Evolutionary conservation across 2,329 filamentous ascomycete genomes (phyloP).

Genomic region (Penicillium capsulatum): DNA sequence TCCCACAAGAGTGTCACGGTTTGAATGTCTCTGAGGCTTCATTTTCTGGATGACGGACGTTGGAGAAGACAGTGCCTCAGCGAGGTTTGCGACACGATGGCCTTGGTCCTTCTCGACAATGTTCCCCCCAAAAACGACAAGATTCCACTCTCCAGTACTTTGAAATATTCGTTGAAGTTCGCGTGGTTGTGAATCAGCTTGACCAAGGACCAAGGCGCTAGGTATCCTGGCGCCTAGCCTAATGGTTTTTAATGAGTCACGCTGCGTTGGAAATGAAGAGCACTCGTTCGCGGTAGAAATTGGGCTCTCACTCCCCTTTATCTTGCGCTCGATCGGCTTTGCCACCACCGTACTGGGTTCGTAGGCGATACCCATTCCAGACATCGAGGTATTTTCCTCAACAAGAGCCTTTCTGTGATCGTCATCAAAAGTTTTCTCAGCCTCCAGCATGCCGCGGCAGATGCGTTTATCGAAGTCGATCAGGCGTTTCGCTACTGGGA

Average conservation of each 20-base stretch:
- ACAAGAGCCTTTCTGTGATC: too few species aligned
- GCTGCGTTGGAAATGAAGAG: too few species aligned
- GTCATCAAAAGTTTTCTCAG: too few species aligned
- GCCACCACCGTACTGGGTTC: too few species aligned
- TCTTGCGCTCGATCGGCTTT: too few species aligned
- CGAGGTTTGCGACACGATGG: too few species aligned
- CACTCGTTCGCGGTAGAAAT: too few species aligned
- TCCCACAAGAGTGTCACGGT: too few species aligned
- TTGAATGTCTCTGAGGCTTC: background rate
- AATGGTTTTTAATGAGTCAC: too few species aligned
- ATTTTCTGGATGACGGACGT: conserved; percentile 2
- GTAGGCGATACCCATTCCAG: too few species aligned
- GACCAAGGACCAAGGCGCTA: conserved; percentile 34
- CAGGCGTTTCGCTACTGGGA: conserved; percentile 60
- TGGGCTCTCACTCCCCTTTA: too few species aligned
- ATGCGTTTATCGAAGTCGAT: conserved; percentile 62
- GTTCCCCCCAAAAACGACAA: conserved; percentile 58
- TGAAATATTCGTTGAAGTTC: conserved; percentile 37
- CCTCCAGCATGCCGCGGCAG: conserved; percentile 31
- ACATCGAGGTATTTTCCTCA: too few species aligned
- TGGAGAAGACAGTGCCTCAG: conserved; percentile 6
- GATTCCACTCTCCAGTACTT: conserved; percentile 37
- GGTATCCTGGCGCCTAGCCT: conserved; percentile 19
- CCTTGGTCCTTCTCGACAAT: conserved; percentile 33
- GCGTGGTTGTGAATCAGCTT: conserved; percentile 38